These are phyloP conservation scores for Cercospora nicotianae DNA, from an alignment of 2,329 filamentous ascomycete species.

Conservation along the genomic window DNA sequence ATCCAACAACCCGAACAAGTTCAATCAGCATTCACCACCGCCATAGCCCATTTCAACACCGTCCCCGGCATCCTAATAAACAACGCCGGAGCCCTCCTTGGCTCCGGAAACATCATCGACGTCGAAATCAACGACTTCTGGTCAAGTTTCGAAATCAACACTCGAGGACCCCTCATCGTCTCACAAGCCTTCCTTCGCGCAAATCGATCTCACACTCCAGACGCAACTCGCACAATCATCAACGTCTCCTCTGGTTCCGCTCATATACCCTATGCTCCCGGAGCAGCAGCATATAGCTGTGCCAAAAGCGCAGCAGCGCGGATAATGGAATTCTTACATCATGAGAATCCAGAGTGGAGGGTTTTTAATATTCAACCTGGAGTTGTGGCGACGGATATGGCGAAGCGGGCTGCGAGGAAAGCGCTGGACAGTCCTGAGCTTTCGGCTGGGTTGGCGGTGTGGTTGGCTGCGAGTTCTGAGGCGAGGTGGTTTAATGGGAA, in stretches of 20 bases:
- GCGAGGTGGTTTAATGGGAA: constrained; percentile 23
- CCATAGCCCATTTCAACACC: not conserved
- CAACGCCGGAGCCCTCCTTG: constrained; percentile 13
- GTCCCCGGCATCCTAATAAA: constrained; percentile 10
- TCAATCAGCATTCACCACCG: not conserved
- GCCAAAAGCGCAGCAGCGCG: constrained; percentile 14
- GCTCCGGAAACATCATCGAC: not conserved
- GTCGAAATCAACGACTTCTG: constrained; percentile 1
- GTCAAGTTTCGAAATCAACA: not conserved
- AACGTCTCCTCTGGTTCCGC: constrained; percentile 40
- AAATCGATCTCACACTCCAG: not conserved
- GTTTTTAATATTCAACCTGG: constrained; percentile 20
- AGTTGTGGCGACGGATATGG: constrained; percentile 8
- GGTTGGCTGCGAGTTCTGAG: constrained; percentile 44
- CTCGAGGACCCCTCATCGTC: constrained; percentile 9
- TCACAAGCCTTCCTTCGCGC: constrained; percentile 8
- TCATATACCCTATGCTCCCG: constrained; percentile 30
- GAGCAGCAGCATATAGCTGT: constrained; percentile 9
- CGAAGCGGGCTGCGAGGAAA: constrained; percentile 14
- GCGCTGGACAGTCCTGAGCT: not conserved
- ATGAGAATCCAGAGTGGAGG: constrained; percentile 10
- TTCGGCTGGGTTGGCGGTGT: not conserved
- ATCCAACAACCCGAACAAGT: constrained; percentile 8
- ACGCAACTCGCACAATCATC: constrained; percentile 25
- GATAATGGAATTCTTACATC: constrained; percentile 10